A percentile compares a stretch with the other conserved stretches of the same genome.
phyloP scores from a whole-genome alignment of 192 early-diverging fungal species.

The Coemansia sp. region DNA sequence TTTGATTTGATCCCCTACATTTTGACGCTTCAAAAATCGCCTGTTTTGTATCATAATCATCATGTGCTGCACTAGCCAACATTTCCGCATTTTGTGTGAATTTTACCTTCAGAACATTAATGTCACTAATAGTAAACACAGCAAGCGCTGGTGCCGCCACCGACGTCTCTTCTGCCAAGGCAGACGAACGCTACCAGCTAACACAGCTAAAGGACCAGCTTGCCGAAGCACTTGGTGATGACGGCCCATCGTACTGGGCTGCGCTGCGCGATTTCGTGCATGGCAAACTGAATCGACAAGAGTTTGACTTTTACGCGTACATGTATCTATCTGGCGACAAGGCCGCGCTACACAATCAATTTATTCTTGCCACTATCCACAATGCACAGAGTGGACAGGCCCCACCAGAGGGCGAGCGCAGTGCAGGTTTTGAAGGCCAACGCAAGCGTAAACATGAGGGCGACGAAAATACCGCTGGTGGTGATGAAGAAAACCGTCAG shows the following conservation, averaged over 20 bases:
- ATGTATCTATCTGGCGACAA: constrained; percentile 58
- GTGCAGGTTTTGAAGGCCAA: constrained; percentile 56
- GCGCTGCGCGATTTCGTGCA: constrained; percentile 72
- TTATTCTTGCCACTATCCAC: constrained; percentile 75
- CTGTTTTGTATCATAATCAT: neutral
- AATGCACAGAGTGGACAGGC: constrained; percentile 69
- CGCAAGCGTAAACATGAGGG: constrained; percentile 39
- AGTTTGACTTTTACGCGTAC: constrained; percentile 79
- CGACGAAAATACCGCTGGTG: constrained; percentile 6
- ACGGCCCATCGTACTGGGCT: constrained; percentile 73
- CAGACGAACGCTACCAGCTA: constrained; percentile 51
- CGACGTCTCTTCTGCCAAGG: constrained; percentile 8
- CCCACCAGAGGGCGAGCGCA: constrained; percentile 62
- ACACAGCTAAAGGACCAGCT: constrained; percentile 68
- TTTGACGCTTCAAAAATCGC: neutral
- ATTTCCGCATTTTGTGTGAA: neutral
- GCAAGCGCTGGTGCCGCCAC: neutral
- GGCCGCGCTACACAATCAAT: constrained; percentile 67
- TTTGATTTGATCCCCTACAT: neutral
- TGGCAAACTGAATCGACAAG: constrained; percentile 72
- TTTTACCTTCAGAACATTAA: neutral
- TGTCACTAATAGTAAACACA: neutral
- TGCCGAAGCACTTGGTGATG: constrained; percentile 71
- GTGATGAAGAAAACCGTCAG: constrained; percentile 27
- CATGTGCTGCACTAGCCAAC: neutral